Evolutionary conservation across 1,284 basidiomycete species (phyloP).

Genomic region (Tilletia walkeri): DNA sequence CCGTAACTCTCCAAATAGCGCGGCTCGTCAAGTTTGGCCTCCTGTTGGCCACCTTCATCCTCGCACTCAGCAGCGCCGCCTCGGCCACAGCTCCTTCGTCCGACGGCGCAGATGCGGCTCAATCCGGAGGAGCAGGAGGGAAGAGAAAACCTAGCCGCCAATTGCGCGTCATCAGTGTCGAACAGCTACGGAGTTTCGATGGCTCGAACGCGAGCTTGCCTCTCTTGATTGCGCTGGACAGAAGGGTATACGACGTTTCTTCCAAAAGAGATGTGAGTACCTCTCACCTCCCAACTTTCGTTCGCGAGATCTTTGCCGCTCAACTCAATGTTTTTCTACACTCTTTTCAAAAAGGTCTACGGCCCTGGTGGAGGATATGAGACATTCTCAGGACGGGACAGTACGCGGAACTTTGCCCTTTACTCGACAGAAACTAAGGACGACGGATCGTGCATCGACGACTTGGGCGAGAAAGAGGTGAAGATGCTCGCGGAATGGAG

Average conservation of each 20-base stretch:
- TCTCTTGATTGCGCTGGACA: slow-evolving; percentile 2
- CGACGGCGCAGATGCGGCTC: not conserved
- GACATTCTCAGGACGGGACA: slow-evolving; percentile 15
- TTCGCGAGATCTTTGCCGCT: not conserved
- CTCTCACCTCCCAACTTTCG: not conserved
- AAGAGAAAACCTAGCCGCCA: slow-evolving; percentile 2
- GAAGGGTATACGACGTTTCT: slow-evolving; percentile 9
- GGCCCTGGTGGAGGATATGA: slow-evolving; percentile 14
- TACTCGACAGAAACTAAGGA: slow-evolving; percentile 13
- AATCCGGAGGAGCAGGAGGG: not conserved
- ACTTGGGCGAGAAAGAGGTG: slow-evolving; percentile 10
- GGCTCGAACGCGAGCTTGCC: slow-evolving; percentile 5
- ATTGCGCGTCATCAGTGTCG: not conserved
- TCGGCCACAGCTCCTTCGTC: no score
- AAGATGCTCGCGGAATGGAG: slow-evolving; percentile 13
- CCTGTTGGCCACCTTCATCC: not conserved
- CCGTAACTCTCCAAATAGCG: no score
- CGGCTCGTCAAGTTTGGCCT: not conserved
- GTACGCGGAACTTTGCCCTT: slow-evolving; percentile 9
- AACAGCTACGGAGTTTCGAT: not conserved
- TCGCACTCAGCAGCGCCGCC: not conserved
- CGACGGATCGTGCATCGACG: slow-evolving; percentile 12
- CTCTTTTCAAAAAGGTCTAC: not conserved
- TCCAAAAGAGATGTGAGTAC: slow-evolving; percentile 6
- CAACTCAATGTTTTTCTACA: not conserved